Evolutionary conservation across 2,329 filamentous ascomycete species (phyloP).

Genomic region (Colletotrichum acutatum): DNA sequence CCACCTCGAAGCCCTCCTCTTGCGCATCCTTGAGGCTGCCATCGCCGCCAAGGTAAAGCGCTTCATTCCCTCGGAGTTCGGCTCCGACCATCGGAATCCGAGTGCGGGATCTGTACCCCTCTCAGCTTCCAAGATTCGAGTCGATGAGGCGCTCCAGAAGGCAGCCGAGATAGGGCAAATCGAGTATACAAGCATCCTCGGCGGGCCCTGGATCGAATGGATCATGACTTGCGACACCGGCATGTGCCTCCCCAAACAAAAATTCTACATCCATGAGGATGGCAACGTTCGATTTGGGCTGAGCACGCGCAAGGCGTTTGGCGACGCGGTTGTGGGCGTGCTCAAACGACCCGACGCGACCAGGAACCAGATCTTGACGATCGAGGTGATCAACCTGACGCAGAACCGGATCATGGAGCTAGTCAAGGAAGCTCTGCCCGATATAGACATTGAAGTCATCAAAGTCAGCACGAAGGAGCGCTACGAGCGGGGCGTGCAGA

Average conservation of each 20-base stretch:
- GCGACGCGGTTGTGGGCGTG: slow-evolving; percentile 56
- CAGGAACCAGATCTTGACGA: slow-evolving; percentile 62
- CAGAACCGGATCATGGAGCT: slow-evolving; percentile 60
- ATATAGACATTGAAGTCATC: slow-evolving; percentile 7
- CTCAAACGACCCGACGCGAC: slow-evolving; percentile 58
- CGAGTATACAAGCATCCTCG: slow-evolving; percentile 49
- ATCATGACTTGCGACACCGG: slow-evolving; percentile 11
- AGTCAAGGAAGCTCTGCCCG: slow-evolving; percentile 4
- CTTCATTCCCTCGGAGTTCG: slow-evolving; percentile 64
- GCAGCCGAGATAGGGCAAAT: slow-evolving; percentile 26
- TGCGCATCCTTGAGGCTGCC: slow-evolving; percentile 61
- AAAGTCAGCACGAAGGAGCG: slow-evolving; percentile 11
- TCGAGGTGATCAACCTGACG: slow-evolving; percentile 60
- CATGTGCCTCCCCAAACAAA: neutral
- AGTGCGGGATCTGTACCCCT: slow-evolving; percentile 33
- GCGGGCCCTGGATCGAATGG: slow-evolving; percentile 53
- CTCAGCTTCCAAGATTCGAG: slow-evolving; percentile 35
- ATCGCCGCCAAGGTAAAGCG: slow-evolving; percentile 62
- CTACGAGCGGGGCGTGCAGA: slow-evolving; percentile 14
- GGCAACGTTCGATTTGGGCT: slow-evolving; percentile 48
- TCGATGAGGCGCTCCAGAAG: slow-evolving; percentile 7
- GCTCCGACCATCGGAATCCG: slow-evolving; percentile 41
- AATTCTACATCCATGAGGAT: neutral
- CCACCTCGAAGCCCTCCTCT: slow-evolving; percentile 53
- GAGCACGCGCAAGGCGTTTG: slow-evolving; percentile 58